These are phyloP conservation scores for Cocos nucifera DNA, from an alignment of 176 grass and related monocot species.

Conservation along the genomic window DNA sequence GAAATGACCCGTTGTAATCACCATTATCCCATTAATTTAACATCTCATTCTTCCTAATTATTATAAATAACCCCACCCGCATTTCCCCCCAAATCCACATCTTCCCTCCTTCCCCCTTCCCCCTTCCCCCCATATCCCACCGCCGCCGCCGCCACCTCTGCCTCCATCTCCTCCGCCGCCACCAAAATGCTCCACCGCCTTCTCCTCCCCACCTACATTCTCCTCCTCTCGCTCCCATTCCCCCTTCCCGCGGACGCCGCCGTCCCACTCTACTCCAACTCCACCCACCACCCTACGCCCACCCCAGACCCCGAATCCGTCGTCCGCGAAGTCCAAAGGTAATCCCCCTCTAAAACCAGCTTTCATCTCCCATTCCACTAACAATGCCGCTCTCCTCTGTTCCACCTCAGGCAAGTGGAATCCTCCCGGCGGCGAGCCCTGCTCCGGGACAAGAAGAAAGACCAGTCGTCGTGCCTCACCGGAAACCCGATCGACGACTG, in stretches of 20 bases:
- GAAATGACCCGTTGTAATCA: too few relatives aligned
- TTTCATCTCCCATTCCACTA: too few relatives aligned
- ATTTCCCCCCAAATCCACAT: not conserved
- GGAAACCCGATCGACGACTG: constrained; percentile 6
- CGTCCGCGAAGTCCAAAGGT: constrained; percentile 62
- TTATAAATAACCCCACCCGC: too few relatives aligned
- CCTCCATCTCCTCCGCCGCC: constrained; percentile 26
- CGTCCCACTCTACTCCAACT: not conserved
- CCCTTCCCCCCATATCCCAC: not conserved
- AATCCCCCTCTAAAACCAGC: not conserved
- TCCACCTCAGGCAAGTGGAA: constrained; percentile 23
- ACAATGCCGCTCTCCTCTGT: not conserved
- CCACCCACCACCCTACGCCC: constrained; percentile 24
- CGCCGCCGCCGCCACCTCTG: not conserved
- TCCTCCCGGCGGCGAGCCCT: constrained; percentile 44
- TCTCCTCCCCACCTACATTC: constrained; percentile 23
- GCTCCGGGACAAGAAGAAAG: constrained; percentile 1
- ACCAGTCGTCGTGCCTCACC: not conserved
- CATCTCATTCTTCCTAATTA: too few relatives aligned
- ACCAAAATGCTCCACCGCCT: constrained; percentile 4
- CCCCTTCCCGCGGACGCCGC: not conserved
- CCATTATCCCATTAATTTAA: too few relatives aligned
- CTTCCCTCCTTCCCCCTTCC: constrained; percentile 1
- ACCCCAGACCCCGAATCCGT: constrained; percentile 44
- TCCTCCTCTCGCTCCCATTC: constrained; percentile 1